Percentiles rank a stretch among this genome's conserved stretches.
Conservation (phyloP, 2,329 filamentous ascomycete genomes). For the Penicillium brevicompactum region DNA sequence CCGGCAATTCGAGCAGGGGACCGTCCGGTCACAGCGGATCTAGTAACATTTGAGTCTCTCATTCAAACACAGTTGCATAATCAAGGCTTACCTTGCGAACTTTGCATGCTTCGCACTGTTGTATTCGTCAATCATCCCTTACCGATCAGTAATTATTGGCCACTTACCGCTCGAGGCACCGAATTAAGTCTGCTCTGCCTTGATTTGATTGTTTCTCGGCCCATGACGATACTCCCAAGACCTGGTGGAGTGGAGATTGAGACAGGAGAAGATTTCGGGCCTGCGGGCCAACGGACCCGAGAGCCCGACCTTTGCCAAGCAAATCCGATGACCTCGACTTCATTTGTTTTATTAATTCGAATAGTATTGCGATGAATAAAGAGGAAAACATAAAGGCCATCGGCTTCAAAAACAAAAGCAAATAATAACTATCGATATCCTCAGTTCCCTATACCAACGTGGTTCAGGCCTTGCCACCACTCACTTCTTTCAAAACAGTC, state of each 20-base stretch:
- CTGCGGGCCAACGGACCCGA: no score
- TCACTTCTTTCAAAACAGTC: constrained; percentile 9
- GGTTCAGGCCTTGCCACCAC: constrained; percentile 1
- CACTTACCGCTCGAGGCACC: constrained; percentile 22
- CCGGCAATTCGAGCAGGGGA: constrained; percentile 21
- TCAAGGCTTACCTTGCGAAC: constrained; percentile 18
- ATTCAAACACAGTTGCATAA: not conserved
- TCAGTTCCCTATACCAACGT: no score
- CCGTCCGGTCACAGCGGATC: constrained; percentile 21
- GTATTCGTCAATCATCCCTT: not conserved
- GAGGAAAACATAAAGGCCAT: not conserved
- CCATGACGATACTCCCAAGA: no score
- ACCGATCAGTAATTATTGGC: not conserved
- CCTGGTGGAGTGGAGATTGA: no score
- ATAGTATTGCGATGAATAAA: no score
- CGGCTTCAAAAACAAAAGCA: no score
- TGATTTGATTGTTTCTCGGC: constrained; percentile 15
- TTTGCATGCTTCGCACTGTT: constrained; percentile 24
- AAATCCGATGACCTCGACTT: no score
- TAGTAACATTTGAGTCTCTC: not conserved
- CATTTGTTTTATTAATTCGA: no score
- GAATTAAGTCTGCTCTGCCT: constrained; percentile 15
- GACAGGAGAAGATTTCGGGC: no score
- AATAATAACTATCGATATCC: no score
- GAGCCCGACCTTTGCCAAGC: no score